Conservation (phyloP, 768 basidiomycete species). For the Podaxis pistillaris region DNA sequence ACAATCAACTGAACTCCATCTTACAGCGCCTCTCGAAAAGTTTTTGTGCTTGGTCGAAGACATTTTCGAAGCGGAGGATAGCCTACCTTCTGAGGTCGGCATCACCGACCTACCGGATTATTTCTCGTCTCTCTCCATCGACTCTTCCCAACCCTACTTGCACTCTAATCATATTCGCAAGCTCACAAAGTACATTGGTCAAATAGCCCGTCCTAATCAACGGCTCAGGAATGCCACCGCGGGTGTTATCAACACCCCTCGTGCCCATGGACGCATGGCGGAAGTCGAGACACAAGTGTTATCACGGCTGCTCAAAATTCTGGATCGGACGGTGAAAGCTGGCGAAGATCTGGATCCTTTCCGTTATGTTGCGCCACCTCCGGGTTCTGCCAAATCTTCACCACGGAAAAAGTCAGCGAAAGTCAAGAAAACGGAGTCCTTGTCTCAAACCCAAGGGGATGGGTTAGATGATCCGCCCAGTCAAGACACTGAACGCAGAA, state of each 20-base stretch:
- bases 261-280: slow-evolving; percentile 54
- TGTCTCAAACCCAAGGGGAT: slow-evolving; percentile 41
- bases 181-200: slow-evolving; percentile 64
- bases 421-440: slow-evolving; percentile 39
- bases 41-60: slow-evolving; percentile 77
- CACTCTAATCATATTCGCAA: slow-evolving; percentile 60
- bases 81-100: slow-evolving; percentile 39
- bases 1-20: slow-evolving; percentile 7
- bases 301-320: slow-evolving; percentile 66
- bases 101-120: slow-evolving; percentile 72
- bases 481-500: slow-evolving; percentile 26
- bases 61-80: slow-evolving; percentile 84
- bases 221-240: slow-evolving; percentile 51
- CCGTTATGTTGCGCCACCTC: slow-evolving; percentile 26
- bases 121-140: slow-evolving; percentile 61
- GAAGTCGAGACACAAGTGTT: slow-evolving; percentile 66
- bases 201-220: slow-evolving; percentile 67
- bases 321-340: slow-evolving; percentile 76
- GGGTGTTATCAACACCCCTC: slow-evolving; percentile 43
- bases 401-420: slow-evolving; percentile 48
- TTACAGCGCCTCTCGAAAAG: slow-evolving; percentile 69
- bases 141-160: slow-evolving; percentile 60
- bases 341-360: slow-evolving; percentile 81
- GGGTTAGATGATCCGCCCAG: slow-evolving; percentile 27
- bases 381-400: slow-evolving; percentile 31